These are phyloP conservation scores for Leptomonas seymouri DNA, from an alignment of 208 protist genomes.

Conservation along the genomic window DNA sequence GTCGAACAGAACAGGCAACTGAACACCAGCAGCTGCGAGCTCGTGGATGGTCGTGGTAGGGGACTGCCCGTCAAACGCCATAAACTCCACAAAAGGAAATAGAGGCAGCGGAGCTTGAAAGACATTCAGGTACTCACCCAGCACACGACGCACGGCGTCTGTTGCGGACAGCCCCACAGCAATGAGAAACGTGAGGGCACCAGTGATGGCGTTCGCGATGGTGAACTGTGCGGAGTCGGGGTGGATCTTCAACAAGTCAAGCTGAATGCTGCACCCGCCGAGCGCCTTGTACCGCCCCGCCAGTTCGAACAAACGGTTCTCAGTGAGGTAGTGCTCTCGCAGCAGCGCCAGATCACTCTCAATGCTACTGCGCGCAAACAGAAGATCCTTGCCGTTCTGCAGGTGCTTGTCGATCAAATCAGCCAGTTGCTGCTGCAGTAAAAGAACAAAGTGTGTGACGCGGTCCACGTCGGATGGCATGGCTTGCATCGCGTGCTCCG, in stretches of 20 bases:
- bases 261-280: conserved; percentile 77
- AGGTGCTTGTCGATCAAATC: conserved; percentile 46
- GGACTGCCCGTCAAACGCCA: conserved; percentile 45
- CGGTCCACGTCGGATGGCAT: conserved; percentile 40
- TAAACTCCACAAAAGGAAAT: conserved; percentile 68
- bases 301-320: conserved; percentile 66
- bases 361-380: conserved; percentile 25
- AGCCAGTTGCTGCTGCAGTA: conserved; percentile 73
- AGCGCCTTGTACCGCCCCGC: conserved; percentile 61
- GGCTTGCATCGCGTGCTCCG: conserved; percentile 50
- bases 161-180: conserved; percentile 42
- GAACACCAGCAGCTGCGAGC: conserved; percentile 51
- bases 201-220: conserved; percentile 45
- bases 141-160: conserved; percentile 58
- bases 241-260: conserved; percentile 85
- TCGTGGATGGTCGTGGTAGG: conserved; percentile 33
- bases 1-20: conserved; percentile 50
- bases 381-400: conserved; percentile 27
- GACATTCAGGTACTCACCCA: conserved; percentile 62
- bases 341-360: conserved; percentile 52
- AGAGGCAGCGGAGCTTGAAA: conserved; percentile 73
- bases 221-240: conserved; percentile 46
- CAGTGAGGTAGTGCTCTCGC: conserved; percentile 49
- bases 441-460: conserved; percentile 63
- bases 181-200: conserved; percentile 64